These are phyloP conservation scores for Neonectria hederae DNA, from an alignment of 2,329 filamentous ascomycete species.

Conservation along the genomic window DNA sequence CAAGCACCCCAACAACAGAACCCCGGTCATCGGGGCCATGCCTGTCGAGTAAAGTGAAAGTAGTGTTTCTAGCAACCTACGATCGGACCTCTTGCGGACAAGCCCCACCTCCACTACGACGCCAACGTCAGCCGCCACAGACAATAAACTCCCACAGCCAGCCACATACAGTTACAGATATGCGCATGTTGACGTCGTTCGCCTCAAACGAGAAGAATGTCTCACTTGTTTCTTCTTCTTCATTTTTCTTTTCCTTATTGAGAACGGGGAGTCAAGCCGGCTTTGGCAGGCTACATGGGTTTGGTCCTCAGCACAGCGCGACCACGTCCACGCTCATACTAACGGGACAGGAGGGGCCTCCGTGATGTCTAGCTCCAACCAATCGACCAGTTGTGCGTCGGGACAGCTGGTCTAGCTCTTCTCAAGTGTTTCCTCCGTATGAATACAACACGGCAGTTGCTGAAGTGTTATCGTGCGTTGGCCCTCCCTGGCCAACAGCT, in stretches of 20 bases:
- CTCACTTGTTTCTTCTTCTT: not conserved
- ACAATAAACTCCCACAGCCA: not conserved
- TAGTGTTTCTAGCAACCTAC: not conserved
- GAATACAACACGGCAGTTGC: not conserved
- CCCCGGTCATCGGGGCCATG: not conserved
- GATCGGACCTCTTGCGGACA: not conserved
- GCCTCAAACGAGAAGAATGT: not conserved
- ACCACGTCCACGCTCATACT: too few relatives aligned
- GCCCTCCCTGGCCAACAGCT: not conserved
- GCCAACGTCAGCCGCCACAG: conserved; percentile 1
- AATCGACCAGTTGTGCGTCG: not conserved
- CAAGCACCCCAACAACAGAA: not conserved
- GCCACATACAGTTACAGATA: not conserved
- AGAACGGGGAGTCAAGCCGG: not conserved
- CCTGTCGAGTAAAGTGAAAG: not conserved
- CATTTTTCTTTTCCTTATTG: not conserved
- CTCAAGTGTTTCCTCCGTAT: not conserved
- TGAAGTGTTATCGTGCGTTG: not conserved
- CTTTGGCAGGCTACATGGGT: not conserved
- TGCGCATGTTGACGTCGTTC: not conserved
- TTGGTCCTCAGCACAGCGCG: not conserved
- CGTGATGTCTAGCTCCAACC: not conserved
- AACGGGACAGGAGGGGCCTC: not conserved
- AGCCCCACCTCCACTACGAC: not conserved
- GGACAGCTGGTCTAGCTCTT: not conserved